A percentile compares a stretch with the other conserved stretches of the same genome.
Evolutionary conservation across 495 filamentous ascomycete genomes (phyloP).

Genomic region (Neurospora discreta): DNA sequence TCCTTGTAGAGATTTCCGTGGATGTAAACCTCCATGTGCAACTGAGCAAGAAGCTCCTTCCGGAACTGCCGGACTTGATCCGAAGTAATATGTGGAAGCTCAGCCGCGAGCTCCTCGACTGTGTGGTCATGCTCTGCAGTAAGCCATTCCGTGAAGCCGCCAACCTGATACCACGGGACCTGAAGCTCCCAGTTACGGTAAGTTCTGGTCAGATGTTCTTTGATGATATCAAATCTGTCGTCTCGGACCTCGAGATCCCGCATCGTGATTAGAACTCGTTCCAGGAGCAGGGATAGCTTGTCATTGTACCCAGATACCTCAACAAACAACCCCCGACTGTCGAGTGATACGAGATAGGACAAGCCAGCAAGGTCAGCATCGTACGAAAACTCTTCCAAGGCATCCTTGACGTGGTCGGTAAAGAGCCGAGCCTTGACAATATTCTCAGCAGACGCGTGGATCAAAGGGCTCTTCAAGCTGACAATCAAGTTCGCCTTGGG

Average conservation of each 20-base stretch:
- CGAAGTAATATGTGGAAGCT: constrained; percentile 60
- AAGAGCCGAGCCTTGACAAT: constrained; percentile 70
- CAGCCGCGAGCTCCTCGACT: constrained; percentile 69
- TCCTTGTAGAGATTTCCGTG: constrained; percentile 96
- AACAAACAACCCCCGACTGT: constrained; percentile 63
- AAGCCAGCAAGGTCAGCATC: constrained; percentile 90
- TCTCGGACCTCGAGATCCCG: constrained; percentile 69
- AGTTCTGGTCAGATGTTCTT: constrained; percentile 65
- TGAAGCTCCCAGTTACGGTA: constrained; percentile 80
- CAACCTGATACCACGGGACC: constrained; percentile 81
- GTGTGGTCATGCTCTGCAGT: constrained; percentile 65
- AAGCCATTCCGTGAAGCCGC: constrained; percentile 74
- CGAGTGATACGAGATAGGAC: constrained; percentile 64
- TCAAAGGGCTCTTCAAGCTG: constrained; percentile 66
- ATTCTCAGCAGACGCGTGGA: constrained; percentile 65
- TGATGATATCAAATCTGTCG: constrained; percentile 83
- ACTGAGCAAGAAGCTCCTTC: constrained; percentile 67
- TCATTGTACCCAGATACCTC: constrained; percentile 89
- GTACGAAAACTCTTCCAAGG: constrained; percentile 88
- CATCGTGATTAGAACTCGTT: constrained; percentile 84
- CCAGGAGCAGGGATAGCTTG: constrained; percentile 81
- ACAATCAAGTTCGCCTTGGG: constrained; percentile 83
- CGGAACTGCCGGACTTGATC: constrained; percentile 69
- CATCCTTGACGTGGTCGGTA: constrained; percentile 79
- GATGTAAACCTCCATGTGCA: constrained; percentile 76